phyloP scores from a whole-genome alignment of 2,329 filamentous ascomycete species.

The Talaromyces pinophilus region DNA sequence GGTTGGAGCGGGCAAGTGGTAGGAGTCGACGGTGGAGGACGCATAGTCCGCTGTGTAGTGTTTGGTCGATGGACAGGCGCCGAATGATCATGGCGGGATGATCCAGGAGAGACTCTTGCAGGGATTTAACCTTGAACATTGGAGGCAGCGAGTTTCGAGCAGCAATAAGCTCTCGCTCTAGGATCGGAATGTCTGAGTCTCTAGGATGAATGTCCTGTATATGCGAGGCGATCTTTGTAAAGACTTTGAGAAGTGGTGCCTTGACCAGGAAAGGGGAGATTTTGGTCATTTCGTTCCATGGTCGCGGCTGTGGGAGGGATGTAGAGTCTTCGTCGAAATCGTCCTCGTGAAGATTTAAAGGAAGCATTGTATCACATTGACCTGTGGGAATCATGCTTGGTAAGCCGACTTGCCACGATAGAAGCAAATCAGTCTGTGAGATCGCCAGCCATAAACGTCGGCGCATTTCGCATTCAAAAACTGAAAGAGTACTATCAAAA shows the following conservation, averaged over 20 bases:
- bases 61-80: slow-evolving; percentile 60
- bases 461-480: slow-evolving; percentile 58
- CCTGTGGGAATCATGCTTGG: slow-evolving; percentile 62
- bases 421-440: slow-evolving; percentile 59
- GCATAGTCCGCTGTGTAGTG: slow-evolving; percentile 71
- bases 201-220: slow-evolving; percentile 47
- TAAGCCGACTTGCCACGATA: slow-evolving; percentile 63
- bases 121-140: slow-evolving; percentile 69
- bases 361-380: slow-evolving; percentile 59
- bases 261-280: slow-evolving; percentile 45
- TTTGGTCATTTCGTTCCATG: slow-evolving; percentile 57
- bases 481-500: slow-evolving; percentile 53
- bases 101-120: slow-evolving; percentile 71
- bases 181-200: slow-evolving; percentile 55
- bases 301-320: slow-evolving; percentile 54
- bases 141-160: slow-evolving; percentile 66
- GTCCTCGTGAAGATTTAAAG: slow-evolving; percentile 60
- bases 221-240: slow-evolving; percentile 39
- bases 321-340: slow-evolving; percentile 57
- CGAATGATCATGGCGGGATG: slow-evolving; percentile 68
- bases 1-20: slow-evolving; percentile 67
- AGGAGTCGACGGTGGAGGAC: slow-evolving; percentile 83
- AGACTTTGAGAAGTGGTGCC: slow-evolving; percentile 35
- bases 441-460: slow-evolving; percentile 44
- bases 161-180: slow-evolving; percentile 55